These are phyloP conservation scores for Mycothermus thermophilus DNA, from an alignment of 495 filamentous ascomycete genomes.

Conservation along the genomic window DNA sequence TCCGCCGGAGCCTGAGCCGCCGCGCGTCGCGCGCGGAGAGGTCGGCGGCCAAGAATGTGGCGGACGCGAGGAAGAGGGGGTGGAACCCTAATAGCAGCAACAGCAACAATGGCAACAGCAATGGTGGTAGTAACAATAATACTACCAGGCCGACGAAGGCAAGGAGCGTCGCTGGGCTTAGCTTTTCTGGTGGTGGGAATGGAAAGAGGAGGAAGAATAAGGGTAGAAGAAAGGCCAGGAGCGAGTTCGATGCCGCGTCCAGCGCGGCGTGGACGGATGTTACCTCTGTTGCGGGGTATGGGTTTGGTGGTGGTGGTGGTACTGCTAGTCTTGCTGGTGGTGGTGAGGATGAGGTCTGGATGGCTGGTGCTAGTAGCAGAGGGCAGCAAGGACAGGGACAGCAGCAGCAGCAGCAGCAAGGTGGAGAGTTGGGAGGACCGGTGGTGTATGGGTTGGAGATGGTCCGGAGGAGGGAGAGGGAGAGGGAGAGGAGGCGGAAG, in stretches of 20 bases:
- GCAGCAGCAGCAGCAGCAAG: too few species aligned
- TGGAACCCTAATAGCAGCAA: slow-evolving; percentile 33
- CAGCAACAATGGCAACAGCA: slow-evolving; percentile 9
- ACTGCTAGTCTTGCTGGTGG: slow-evolving; percentile 1
- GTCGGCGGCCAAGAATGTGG: slow-evolving; percentile 41
- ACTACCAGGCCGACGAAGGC: too few species aligned
- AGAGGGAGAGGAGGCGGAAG: slow-evolving; percentile 29
- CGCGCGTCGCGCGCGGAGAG: slow-evolving; percentile 38
- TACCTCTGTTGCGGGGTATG: slow-evolving; percentile 8
- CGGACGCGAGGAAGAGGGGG: slow-evolving; percentile 38
- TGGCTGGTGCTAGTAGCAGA: too few species aligned
- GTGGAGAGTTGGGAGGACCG: not conserved
- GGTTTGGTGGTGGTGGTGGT: not conserved
- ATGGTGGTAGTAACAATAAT: too few species aligned
- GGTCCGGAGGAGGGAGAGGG: slow-evolving; percentile 20
- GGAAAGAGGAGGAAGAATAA: slow-evolving; percentile 22
- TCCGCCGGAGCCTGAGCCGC: slow-evolving; percentile 23
- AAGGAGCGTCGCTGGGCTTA: too few species aligned
- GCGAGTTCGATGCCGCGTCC: slow-evolving; percentile 22
- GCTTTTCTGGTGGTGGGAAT: too few species aligned
- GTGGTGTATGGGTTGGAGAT: not conserved
- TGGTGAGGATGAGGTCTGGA: not conserved
- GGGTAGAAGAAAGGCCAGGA: too few species aligned
- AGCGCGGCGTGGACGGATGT: slow-evolving; percentile 39
- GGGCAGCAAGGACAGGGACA: too few species aligned